phyloP scores from a whole-genome alignment of 192 early-diverging fungal genomes.

The Coemansia sp. region DNA sequence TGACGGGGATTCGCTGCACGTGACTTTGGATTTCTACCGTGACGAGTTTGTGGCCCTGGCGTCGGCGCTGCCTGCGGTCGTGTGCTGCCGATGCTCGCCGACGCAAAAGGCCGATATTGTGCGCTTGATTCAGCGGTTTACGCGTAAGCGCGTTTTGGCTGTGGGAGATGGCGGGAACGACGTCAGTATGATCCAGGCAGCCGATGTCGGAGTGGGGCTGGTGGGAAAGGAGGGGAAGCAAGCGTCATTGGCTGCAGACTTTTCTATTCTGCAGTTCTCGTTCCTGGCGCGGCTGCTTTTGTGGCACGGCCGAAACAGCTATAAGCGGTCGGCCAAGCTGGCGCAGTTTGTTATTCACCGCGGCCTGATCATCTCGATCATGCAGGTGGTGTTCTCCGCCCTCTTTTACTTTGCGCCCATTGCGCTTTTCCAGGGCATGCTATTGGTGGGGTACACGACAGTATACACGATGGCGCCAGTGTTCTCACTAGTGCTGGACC shows the following conservation, averaged over 20 bases:
- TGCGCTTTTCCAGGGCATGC: conserved; percentile 84
- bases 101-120: conserved; percentile 96
- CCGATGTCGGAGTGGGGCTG: conserved; percentile 95
- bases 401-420: conserved; percentile 98
- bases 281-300: conserved; percentile 81
- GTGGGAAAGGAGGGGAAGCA: conserved; percentile 96
- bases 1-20: conserved; percentile 86
- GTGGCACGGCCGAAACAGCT: conserved; percentile 95
- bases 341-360: conserved; percentile 97
- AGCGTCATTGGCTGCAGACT: conserved; percentile 91
- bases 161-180: conserved; percentile 98
- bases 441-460: conserved; percentile 92
- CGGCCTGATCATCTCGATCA: conserved; percentile 94
- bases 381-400: conserved; percentile 95
- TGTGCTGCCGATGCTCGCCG: conserved; percentile 93
- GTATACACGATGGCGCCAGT: conserved; percentile 96
- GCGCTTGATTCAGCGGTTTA: conserved; percentile 68
- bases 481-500: conserved; percentile 90
- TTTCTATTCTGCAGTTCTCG: conserved; percentile 86
- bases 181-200: conserved; percentile 95
- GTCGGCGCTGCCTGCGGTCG: conserved; percentile 74
- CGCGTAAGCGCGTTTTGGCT: conserved; percentile 74
- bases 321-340: conserved; percentile 89
- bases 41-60: conserved; percentile 81
- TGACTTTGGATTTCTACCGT: conserved; percentile 68